Base-by-base conservation (phyloP, 23 red algal species). In the Cyanidium caldarium region DNA sequence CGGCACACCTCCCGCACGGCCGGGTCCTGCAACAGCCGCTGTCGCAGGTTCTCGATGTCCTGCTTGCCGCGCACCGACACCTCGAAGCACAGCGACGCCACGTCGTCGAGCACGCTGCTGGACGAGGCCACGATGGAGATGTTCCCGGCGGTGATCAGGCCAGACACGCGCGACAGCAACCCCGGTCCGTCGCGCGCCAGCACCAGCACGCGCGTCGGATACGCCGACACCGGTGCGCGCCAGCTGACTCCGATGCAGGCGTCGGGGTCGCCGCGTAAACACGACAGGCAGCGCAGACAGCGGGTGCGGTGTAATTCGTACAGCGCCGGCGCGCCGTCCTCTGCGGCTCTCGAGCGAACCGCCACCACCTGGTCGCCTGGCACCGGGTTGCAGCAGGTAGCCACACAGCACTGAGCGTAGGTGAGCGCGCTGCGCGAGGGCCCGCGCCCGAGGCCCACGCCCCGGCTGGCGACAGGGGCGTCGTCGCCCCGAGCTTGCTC, bases 311-410 rank as follows among this genome's bases (percentile, higher is more conserved):
- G 51, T 5, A 61, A 16, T 61, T 61, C 51, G 21, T 28, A 61
- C 3, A 28, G n/a, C 7, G 51, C 51, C 3, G 51, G 51, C 21
- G 31, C 51, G 7, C 51, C 51, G 10, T 61, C 3, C n/a, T 28
- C 31, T 61, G 51, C 51, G 7, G 51, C n/a, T 25, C 51, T 16
- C 19, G 31, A 28, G 19, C 51, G 51, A 28, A 61, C 31, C 51
- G 51, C 51, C 19, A 61, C 51, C 19, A 61, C 31, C 7, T 28
- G 51, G 31, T 61, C 51, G 23, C 51, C 51, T 61, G 51, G 51
- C 7, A 61, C 51, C 7, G 51, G 51, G 31, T 61, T 61, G 51
- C 51, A 61, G 51, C 51, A 61, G 51, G n/a, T 28, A 7, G 51
- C 51, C 7, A 28, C 51, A 25, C 19, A 61, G 31, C 51, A 61